A percentile compares a stretch with the other conserved stretches of the same genome.
Conservation (phyloP, 495 filamentous ascomycete species). For the Diplogelasinospora grovesii region DNA sequence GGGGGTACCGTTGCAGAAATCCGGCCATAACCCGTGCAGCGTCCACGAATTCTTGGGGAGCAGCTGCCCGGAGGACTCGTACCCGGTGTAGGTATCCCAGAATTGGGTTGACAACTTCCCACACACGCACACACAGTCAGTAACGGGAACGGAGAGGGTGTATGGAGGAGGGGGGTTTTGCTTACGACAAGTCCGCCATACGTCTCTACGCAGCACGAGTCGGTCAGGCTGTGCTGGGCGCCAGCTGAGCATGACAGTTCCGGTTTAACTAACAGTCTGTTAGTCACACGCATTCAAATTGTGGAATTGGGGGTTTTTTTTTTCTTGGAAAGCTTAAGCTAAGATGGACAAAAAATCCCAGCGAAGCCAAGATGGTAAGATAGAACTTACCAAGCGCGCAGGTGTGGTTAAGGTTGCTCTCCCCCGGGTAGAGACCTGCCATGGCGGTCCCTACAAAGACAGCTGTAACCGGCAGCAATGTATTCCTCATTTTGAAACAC, state of each 20-base stretch:
- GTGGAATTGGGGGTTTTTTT: too few species aligned
- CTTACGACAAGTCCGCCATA: slow-evolving; percentile 40
- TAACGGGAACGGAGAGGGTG: neutral
- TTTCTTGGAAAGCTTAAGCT: too few species aligned
- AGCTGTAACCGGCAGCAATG: too few species aligned
- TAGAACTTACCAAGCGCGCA: slow-evolving; percentile 24
- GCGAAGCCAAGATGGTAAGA: too few species aligned
- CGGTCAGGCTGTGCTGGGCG: slow-evolving; percentile 30
- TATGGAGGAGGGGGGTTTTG: neutral
- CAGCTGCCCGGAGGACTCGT: slow-evolving; percentile 40
- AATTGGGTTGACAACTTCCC: slow-evolving; percentile 44
- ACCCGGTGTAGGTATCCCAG: slow-evolving; percentile 47
- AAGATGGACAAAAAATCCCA: too few species aligned
- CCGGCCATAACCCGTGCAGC: slow-evolving; percentile 49
- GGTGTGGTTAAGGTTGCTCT: slow-evolving; percentile 38
- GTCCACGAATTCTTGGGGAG: slow-evolving; percentile 40
- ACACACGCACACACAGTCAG: neutral
- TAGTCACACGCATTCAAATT: too few species aligned
- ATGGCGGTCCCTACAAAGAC: slow-evolving; percentile 3
- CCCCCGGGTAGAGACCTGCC: slow-evolving; percentile 15
- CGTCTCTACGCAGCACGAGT: slow-evolving; percentile 48
- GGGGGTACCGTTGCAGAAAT: slow-evolving; percentile 34
- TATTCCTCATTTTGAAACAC: too few species aligned
- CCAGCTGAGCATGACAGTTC: slow-evolving; percentile 41
- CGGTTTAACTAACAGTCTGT: too few species aligned